phyloP scores from a whole-genome alignment of 2,329 filamentous ascomycete genomes.

The Phaeosphaeria sp. region DNA sequence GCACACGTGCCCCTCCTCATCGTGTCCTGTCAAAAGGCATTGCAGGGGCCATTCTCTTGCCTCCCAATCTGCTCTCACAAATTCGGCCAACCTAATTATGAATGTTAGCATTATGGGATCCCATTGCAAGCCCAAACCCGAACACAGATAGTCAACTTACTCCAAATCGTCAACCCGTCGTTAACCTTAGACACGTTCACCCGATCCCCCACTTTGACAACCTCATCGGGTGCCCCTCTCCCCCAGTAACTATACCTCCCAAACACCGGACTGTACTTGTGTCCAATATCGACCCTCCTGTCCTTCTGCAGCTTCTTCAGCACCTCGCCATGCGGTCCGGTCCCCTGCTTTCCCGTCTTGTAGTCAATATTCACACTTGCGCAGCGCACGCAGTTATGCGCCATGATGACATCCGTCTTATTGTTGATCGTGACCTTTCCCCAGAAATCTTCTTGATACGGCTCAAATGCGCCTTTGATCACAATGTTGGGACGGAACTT shows the following conservation, averaged over 20 bases:
- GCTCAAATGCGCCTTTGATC: slow-evolving; percentile 46
- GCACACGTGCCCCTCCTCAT: too few relatives aligned
- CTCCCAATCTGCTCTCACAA: neutral
- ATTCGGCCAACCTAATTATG: neutral
- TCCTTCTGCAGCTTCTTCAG: slow-evolving; percentile 55
- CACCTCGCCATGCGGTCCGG: slow-evolving; percentile 48
- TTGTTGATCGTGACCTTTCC: slow-evolving; percentile 45
- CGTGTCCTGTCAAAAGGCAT: neutral
- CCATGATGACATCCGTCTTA: slow-evolving; percentile 41
- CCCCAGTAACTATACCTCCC: slow-evolving; percentile 55
- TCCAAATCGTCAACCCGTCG: slow-evolving; percentile 50
- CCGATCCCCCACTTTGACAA: slow-evolving; percentile 50
- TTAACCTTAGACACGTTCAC: slow-evolving; percentile 51
- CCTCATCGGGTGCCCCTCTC: slow-evolving; percentile 15
- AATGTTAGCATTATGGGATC: neutral
- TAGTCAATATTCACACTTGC: slow-evolving; percentile 57
- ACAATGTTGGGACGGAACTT: slow-evolving; percentile 58
- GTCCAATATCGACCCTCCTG: slow-evolving; percentile 53
- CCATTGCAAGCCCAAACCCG: neutral
- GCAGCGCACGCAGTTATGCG: slow-evolving; percentile 56
- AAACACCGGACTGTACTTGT: slow-evolving; percentile 57
- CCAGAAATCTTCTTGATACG: slow-evolving; percentile 58
- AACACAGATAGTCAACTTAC: slow-evolving; percentile 37
- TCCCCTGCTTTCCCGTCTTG: slow-evolving; percentile 49
- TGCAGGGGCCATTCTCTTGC: neutral